Percentiles rank a stretch among this genome's conserved stretches.
Evolutionary conservation across 371 early-diverging fungal genomes (phyloP).

Genomic region (Coemansia sp.): DNA sequence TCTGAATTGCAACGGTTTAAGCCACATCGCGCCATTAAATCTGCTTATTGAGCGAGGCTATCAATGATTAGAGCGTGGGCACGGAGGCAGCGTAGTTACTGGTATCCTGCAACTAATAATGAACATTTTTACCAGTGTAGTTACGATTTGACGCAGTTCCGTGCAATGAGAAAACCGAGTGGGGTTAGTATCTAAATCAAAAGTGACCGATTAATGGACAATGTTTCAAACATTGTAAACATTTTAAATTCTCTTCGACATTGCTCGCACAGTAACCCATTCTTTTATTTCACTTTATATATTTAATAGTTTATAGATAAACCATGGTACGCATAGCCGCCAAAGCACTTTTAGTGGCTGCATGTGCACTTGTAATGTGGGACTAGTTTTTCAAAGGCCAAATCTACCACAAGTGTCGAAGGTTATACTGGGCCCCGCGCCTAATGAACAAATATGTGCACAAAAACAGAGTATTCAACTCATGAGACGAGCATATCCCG

Average conservation of each 20-base stretch:
- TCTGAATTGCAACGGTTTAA: too few relatives aligned
- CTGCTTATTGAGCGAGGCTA: too few relatives aligned
- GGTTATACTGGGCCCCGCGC: slow-evolving; percentile 47
- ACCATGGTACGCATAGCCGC: neutral
- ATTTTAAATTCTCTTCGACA: neutral
- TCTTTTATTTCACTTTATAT: neutral
- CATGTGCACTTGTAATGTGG: slow-evolving; percentile 11
- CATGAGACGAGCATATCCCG: slow-evolving; percentile 34
- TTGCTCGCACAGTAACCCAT: neutral
- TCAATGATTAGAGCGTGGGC: too few relatives aligned
- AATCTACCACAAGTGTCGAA: slow-evolving; percentile 40
- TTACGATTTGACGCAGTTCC: neutral
- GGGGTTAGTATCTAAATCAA: neutral
- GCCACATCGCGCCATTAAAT: too few relatives aligned
- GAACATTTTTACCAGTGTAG: neutral
- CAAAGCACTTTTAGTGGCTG: neutral
- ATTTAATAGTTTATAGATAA: too few relatives aligned
- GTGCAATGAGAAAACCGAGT: too few relatives aligned
- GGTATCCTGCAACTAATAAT: too few relatives aligned
- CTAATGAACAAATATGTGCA: slow-evolving; percentile 49
- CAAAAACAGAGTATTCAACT: slow-evolving; percentile 41
- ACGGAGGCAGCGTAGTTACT: too few relatives aligned
- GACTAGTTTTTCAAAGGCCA: slow-evolving; percentile 17
- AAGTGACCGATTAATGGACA: neutral
- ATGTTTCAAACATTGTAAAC: neutral